Evolutionary conservation across 176 grass and related monocot species (phyloP).

Genomic region (Aegilops sharonensis): DNA sequence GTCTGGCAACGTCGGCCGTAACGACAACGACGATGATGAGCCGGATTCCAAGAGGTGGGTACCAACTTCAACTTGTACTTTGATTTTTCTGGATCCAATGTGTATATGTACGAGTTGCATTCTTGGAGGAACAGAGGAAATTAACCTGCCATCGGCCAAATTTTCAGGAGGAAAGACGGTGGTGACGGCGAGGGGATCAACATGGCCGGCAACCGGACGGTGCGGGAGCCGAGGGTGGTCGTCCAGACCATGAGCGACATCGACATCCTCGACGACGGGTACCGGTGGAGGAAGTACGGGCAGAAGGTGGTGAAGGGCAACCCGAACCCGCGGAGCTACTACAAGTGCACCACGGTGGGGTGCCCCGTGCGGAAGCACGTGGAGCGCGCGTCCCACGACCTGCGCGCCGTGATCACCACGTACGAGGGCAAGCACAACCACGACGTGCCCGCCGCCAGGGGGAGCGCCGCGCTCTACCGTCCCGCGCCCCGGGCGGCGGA

Average conservation of each 20-base stretch:
- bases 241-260: constrained; percentile 97
- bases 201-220: constrained; percentile 66
- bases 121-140: neutral
- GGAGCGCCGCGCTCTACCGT: constrained; percentile 63
- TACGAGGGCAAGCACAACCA: constrained; percentile 99
- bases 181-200: constrained; percentile 56
- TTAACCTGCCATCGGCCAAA: neutral
- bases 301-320: constrained; percentile 99
- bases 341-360: constrained; percentile 84
- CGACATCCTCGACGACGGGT: constrained; percentile 96
- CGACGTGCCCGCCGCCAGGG: constrained; percentile 78
- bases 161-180: constrained; percentile 61
- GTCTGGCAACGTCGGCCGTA: constrained; percentile 3
- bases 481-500: constrained; percentile 41
- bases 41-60: constrained; percentile 80
- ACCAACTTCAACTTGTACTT: too few relatives aligned
- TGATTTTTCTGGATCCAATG: neutral
- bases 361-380: constrained; percentile 97
- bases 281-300: constrained; percentile 94
- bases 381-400: constrained; percentile 90
- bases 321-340: constrained; percentile 95
- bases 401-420: constrained; percentile 89
- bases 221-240: constrained; percentile 82
- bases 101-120: neutral
- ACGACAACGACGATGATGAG: constrained; percentile 64